Evolutionary conservation across 2,329 filamentous ascomycete genomes (phyloP).

Genomic region (Exophiala mesophila): DNA sequence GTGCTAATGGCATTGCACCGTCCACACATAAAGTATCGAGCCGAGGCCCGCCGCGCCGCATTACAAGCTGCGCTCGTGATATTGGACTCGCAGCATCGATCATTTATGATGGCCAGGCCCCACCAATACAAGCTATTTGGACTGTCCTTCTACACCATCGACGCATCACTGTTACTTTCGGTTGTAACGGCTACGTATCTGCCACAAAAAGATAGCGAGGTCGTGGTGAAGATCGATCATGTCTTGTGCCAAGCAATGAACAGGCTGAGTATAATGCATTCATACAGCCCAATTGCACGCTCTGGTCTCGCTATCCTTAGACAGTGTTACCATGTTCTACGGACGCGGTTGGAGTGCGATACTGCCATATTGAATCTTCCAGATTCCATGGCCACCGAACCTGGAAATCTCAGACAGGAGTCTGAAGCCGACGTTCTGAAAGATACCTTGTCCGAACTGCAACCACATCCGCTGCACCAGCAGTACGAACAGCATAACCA

Average conservation of each 20-base stretch:
- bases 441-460: background rate
- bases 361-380: background rate
- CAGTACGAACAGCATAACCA: too few relatives aligned
- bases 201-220: background rate
- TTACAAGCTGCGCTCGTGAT: conserved; percentile 3
- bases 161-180: conserved; percentile 5
- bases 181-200: background rate
- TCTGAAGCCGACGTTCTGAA: background rate
- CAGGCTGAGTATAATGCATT: background rate
- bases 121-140: conserved; percentile 6
- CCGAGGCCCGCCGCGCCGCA: background rate
- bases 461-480: too few relatives aligned
- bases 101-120: background rate
- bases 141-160: conserved; percentile 6
- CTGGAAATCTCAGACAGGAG: background rate
- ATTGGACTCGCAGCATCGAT: conserved; percentile 1
- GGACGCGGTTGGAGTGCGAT: background rate
- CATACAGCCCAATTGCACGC: conserved; percentile 5
- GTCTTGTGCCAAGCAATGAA: conserved; percentile 1
- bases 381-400: background rate
- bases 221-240: background rate
- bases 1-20: conserved; percentile 7
- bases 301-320: conserved; percentile 1
- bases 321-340: background rate
- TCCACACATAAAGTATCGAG: conserved; percentile 1